Percentiles rank a stretch among this genome's conserved stretches.
Evolutionary conservation across 23 red algal species (phyloP).

Genomic region (Chondrus crispus): DNA sequence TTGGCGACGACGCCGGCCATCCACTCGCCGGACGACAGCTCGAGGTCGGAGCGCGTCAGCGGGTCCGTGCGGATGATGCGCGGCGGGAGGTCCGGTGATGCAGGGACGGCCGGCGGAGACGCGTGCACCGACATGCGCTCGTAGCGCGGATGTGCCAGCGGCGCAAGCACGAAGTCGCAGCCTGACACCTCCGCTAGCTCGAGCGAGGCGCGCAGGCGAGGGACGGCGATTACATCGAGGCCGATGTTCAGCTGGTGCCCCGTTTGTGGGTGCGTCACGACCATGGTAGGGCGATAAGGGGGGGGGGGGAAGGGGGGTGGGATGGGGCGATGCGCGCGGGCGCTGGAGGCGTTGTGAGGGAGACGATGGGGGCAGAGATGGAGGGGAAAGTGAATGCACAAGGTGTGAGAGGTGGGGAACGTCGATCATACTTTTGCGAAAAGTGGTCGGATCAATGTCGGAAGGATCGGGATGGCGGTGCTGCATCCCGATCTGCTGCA

Average conservation of each 20-base stretch:
- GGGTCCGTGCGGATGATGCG: constrained; percentile 65
- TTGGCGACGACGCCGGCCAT: constrained; percentile 73
- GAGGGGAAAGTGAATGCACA: not conserved
- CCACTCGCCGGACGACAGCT: constrained; percentile 77
- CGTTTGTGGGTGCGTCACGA: constrained; percentile 75
- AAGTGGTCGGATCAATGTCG: not conserved
- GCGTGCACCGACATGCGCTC: constrained; percentile 34
- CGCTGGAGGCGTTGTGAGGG: too few relatives aligned
- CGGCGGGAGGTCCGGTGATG: constrained; percentile 7
- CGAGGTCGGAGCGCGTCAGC: constrained; percentile 78
- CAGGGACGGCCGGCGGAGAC: not conserved
- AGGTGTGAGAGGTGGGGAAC: not conserved
- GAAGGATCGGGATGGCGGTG: not conserved
- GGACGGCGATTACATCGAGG: constrained; percentile 60
- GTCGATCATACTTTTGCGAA: not conserved
- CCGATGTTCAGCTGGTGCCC: constrained; percentile 83
- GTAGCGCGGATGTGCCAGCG: constrained; percentile 80
- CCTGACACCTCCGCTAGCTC: constrained; percentile 54
- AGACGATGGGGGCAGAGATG: not conserved
- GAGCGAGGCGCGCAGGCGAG: constrained; percentile 51
- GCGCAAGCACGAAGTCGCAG: constrained; percentile 71
- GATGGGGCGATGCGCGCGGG: not conserved
- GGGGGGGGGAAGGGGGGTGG: not conserved
- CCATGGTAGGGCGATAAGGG: constrained; percentile 19
- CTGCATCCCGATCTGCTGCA: not conserved